These are phyloP conservation scores for Ensete glaucum DNA, from an alignment of 176 grass and related monocot genomes.

Conservation along the genomic window DNA sequence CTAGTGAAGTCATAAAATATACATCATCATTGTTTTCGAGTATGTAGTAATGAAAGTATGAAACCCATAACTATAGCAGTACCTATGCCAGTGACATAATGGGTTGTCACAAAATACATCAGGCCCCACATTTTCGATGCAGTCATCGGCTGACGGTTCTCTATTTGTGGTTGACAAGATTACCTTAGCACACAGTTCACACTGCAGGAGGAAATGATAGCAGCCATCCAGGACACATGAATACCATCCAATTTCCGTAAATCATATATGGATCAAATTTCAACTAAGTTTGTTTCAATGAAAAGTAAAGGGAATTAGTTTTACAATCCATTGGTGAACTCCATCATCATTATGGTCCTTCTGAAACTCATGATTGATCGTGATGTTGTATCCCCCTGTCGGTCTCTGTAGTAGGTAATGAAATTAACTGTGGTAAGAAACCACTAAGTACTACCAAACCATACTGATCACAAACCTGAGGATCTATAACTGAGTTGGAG, in stretches of 20 bases:
- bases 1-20: not conserved
- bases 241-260: not conserved
- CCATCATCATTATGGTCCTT: slow-evolving; percentile 27
- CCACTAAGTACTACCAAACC: slow-evolving; percentile 2
- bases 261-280: slow-evolving; percentile 13
- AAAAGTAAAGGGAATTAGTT: slow-evolving; percentile 5
- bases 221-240: not conserved
- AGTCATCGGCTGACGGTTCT: slow-evolving; percentile 38
- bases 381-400: slow-evolving; percentile 48
- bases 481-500: slow-evolving; percentile 34
- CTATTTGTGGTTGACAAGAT: slow-evolving; percentile 31
- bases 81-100: slow-evolving; percentile 54
- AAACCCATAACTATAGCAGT: slow-evolving; percentile 15
- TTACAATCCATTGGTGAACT: slow-evolving; percentile 28
- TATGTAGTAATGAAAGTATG: not conserved
- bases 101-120: slow-evolving; percentile 27
- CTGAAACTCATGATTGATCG: slow-evolving; percentile 26
- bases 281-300: not conserved
- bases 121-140: slow-evolving; percentile 32
- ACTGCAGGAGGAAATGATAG: slow-evolving; percentile 26
- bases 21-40: not conserved
- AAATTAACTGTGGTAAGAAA: slow-evolving; percentile 4
- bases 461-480: slow-evolving; percentile 28
- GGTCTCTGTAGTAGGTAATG: slow-evolving; percentile 42
- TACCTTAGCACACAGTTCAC: slow-evolving; percentile 42